These are phyloP conservation scores for Aspergillus pseudoterreus DNA, from an alignment of 2,329 filamentous ascomycete genomes.

Conservation along the genomic window DNA sequence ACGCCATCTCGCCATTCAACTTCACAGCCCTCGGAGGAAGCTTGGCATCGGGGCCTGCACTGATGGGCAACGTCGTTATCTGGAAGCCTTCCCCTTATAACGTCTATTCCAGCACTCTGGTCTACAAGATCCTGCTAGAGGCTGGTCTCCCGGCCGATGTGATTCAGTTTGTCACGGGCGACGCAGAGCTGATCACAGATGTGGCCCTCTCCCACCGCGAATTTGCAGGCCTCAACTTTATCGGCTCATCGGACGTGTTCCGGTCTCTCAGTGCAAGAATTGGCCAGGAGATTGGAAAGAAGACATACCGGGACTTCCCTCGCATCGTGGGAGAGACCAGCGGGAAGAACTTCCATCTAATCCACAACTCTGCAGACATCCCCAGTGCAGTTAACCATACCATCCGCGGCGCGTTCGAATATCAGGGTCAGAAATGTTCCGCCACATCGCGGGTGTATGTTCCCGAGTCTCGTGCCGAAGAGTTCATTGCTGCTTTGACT, in stretches of 20 bases:
- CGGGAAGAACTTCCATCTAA: conserved; percentile 85
- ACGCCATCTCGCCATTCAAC: conserved; percentile 91
- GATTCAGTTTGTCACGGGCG: conserved; percentile 87
- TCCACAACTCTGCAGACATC: conserved; percentile 72
- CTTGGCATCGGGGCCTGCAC: conserved; percentile 72
- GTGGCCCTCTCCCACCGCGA: conserved; percentile 70
- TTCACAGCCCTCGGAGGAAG: conserved; percentile 93
- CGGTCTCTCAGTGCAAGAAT: conserved; percentile 82
- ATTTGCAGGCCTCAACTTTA: conserved; percentile 86
- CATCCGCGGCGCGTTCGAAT: conserved; percentile 81
- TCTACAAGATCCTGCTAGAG: conserved; percentile 89
- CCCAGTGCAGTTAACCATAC: conserved; percentile 74
- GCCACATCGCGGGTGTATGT: conserved; percentile 76
- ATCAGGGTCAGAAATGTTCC: conserved; percentile 84
- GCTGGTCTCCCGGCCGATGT: conserved; percentile 84
- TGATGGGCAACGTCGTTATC: conserved; percentile 90
- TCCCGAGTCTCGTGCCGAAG: conserved; percentile 66
- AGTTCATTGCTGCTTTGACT: conserved; percentile 64
- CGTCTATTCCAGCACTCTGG: conserved; percentile 79
- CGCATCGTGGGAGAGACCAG: conserved; percentile 84
- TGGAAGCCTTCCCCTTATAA: conserved; percentile 93
- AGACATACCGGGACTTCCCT: conserved; percentile 75
- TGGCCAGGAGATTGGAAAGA: conserved; percentile 71
- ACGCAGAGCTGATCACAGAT: conserved; percentile 77
- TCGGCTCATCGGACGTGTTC: conserved; percentile 86